These are phyloP conservation scores for Haberlea rhodopensis DNA, from an alignment of 257 asterid genomes.

Conservation along the genomic window DNA sequence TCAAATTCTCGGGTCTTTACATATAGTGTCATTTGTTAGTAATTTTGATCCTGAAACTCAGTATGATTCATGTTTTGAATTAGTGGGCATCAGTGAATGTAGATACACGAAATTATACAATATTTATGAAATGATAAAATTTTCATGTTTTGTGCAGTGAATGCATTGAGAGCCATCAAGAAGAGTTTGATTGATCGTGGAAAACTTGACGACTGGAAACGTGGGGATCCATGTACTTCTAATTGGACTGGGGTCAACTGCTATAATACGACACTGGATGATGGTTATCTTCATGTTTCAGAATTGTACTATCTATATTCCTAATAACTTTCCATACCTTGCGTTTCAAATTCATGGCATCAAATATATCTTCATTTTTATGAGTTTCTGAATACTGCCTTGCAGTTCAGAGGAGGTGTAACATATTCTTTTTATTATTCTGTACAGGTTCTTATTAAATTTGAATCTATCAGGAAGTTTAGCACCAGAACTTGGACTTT, in stretches of 20 bases:
- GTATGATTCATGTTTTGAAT: not conserved
- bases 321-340: conserved; percentile 3
- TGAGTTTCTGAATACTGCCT: too few relatives aligned
- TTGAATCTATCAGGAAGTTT: conserved; percentile 68
- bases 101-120: not conserved
- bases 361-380: too few relatives aligned
- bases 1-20: too few relatives aligned
- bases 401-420: conserved; percentile 18
- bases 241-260: conserved; percentile 78
- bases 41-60: not conserved
- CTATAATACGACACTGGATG: conserved; percentile 54
- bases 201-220: conserved; percentile 61
- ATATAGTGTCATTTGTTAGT: conserved; percentile 1
- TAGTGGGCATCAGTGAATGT: not conserved
- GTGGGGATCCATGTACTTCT: conserved; percentile 86
- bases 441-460: conserved; percentile 52
- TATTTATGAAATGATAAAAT: conserved; percentile 10
- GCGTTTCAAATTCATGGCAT: conserved; percentile 9
- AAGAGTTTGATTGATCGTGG: conserved; percentile 56
- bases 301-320: conserved; percentile 91
- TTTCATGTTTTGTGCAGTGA: conserved; percentile 51
- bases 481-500: conserved; percentile 80
- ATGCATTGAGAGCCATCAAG: conserved; percentile 60
- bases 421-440: conserved; percentile 17
- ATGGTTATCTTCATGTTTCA: conserved; percentile 64